A percentile compares a stretch with the other conserved stretches of the same genome.
phyloP scores from a whole-genome alignment of 441 rosid species.

The Eruca vesicaria region DNA sequence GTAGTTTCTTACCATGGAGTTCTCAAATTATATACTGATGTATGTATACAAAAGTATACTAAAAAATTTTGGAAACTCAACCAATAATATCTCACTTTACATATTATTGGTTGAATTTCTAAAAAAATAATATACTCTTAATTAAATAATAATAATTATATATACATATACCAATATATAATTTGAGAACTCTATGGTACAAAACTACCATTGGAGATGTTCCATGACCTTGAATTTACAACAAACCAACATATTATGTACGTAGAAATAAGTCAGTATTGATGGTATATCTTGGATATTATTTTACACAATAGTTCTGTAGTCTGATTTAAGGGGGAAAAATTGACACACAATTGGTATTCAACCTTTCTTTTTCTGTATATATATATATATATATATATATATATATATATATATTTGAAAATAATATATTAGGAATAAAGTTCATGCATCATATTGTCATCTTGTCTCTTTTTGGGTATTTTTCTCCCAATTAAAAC shows the following conservation, averaged over 20 bases:
- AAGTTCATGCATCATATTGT: constrained; percentile 11
- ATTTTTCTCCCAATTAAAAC: neutral
- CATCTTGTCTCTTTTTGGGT: neutral
- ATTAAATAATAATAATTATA: no score
- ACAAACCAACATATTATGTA: neutral
- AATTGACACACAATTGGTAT: neutral
- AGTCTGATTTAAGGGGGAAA: neutral
- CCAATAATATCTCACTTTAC: no score
- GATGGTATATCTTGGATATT: neutral
- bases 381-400: neutral
- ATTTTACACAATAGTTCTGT: neutral
- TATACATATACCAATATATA: no score
- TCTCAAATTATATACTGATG: no score
- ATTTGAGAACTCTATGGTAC: no score
- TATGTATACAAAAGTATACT: no score
- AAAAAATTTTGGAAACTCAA: no score
- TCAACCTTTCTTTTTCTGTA: neutral
- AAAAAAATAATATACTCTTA: no score
- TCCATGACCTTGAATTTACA: neutral
- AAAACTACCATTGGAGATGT: no score
- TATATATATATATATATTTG: neutral
- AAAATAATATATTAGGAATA: neutral
- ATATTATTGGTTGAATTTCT: no score
- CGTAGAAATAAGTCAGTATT: no score
- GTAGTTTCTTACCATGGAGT: no score